Base-by-base conservation (phyloP, 2,329 filamentous ascomycete species). In the Geosmithia morbida region DNA sequence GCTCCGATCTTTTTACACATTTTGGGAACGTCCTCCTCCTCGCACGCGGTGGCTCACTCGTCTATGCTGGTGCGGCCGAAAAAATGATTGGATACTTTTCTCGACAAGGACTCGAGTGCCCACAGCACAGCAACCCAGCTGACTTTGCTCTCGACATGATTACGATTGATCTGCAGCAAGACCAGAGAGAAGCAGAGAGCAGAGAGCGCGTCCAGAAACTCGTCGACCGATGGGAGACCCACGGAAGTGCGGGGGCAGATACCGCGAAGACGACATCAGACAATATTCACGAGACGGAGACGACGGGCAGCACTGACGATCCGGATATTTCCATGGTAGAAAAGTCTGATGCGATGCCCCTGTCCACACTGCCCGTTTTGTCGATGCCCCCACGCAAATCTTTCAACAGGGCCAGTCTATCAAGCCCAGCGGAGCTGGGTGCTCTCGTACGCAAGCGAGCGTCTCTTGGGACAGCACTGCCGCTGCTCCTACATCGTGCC, bases 141-240 rank as follows among this genome's bases (percentile, higher is more conserved):
- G 85, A 89, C 58, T 88, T 86, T 58, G 83, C 81, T 0, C 69
- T 88, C 7, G 84, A 89, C 54, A 69, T 87, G 45, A 85, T 89
- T 46, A 88, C 83, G 0, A 75, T 88, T 20, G 82, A 88, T 54
- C 66, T 88, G 0, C 84, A 87, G 51, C 73, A 82, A 41, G 77
- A 74, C 30, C 64, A 70, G 1, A 68, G 74, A 18, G 84, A 88
- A 58, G 69, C 68, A 1, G 70, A 76, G 42, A 85, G 76, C 46
- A 71, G 82, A 11, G 69, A 72, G 30, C 77, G 77, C 46, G 83
- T 87, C 0, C 68, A 70, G 41, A 66, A 60, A 3, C 65, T 88
- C 2, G 78, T 87, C 26, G 65, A 73, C 1, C 67, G 67, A 1
- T 87, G 83, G 83, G 57, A 53, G 13, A 50, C 26, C 0, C 20